Base-by-base conservation (phyloP, 495 filamentous ascomycete genomes). In the Aspergillus avenaceus region DNA sequence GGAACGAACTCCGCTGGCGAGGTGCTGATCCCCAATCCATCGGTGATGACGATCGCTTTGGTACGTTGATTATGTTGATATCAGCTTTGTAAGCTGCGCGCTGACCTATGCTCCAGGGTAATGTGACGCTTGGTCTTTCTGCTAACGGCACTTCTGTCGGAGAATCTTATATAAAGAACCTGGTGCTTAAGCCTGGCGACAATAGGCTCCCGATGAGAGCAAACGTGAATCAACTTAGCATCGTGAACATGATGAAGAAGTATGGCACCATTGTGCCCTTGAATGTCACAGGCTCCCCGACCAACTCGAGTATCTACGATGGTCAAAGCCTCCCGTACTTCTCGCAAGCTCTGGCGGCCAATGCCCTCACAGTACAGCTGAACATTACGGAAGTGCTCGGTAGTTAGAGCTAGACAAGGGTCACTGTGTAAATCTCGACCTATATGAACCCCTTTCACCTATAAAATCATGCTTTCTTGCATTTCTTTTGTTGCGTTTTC, bases 1-100 rank as follows among this genome's bases (percentile, higher is more conserved):
- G 73, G 75, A 43, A 71, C 76, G 43, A 90, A 90, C 67, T 78
- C 88, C 72, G 69, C 76, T 26, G 87, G 81, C 55, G 76, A 68
- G 4, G 77, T 81, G 28, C 70, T 59, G 45, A 86, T 92, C 29
- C 87, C 87, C 49, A 92, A 92, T 60, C 79, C 77, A 5, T 83
- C 86, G 3, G 64, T 82, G 44, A 70, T 88, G 64, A 80, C 79
- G 5, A 68, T 91, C 40, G 63, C 72, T 16, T 74, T 90, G 64
- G 84, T 86, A 73, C 54, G 53, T 34, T 18, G 40, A 19, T 34
- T 26, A 45, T 26, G 43, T 34, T 41, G n/a, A 12, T 38, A 27
- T 14, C 34, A 47, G 55, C 59, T 50, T 63, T 47, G 52, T 59
- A 40, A 57, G 44, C 11, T 40, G 12, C 32, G 27, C 22, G 21